Evolutionary conservation across 1,139 yeast species (phyloP).

Genomic region (Diutina rugosa): DNA sequence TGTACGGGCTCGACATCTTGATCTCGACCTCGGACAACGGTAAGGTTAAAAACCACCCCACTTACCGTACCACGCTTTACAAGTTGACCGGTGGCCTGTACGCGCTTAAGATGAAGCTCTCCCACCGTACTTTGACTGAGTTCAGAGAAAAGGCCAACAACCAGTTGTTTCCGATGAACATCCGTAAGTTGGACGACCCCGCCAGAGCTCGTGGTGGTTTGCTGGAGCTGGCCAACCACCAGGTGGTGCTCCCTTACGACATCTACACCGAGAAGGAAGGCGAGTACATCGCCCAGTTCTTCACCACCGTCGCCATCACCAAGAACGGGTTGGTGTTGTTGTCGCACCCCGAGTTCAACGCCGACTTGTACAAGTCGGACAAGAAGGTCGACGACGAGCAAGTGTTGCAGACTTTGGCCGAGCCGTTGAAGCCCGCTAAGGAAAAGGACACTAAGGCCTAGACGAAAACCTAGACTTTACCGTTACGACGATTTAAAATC

Average conservation of each 20-base stretch:
- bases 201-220: constrained; percentile 67
- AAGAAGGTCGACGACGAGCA: constrained; percentile 45
- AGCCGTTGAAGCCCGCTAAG: constrained; percentile 26
- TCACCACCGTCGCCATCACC: constrained; percentile 68
- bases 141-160: constrained; percentile 52
- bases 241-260: constrained; percentile 58
- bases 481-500: not conserved
- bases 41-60: constrained; percentile 44
- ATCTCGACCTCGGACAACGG: constrained; percentile 59
- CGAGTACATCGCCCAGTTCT: constrained; percentile 58
- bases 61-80: constrained; percentile 57
- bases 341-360: constrained; percentile 46
- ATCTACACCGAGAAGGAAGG: constrained; percentile 59
- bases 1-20: constrained; percentile 64
- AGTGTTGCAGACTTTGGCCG: constrained; percentile 34
- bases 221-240: constrained; percentile 61
- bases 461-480: not conserved
- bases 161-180: constrained; percentile 52
- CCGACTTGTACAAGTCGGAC: constrained; percentile 38
- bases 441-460: constrained; percentile 21
- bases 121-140: constrained; percentile 57
- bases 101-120: constrained; percentile 60
- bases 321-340: constrained; percentile 60
- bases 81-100: constrained; percentile 62
- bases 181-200: constrained; percentile 56